Conservation (phyloP, 106 monocot species). For the Apostasia ramifera region DNA sequence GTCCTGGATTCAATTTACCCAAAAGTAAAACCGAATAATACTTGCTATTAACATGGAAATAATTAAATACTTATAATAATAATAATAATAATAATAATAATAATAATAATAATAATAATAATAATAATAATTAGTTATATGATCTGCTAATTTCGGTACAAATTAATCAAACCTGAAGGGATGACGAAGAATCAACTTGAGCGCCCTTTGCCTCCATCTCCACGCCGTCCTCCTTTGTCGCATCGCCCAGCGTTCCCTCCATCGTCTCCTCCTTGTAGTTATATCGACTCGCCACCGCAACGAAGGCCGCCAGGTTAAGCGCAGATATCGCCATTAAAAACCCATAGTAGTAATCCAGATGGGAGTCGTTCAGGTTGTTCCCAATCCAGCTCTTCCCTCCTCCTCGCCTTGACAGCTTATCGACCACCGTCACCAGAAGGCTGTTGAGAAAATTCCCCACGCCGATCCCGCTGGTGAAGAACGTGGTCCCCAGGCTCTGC, state of each 20-base stretch:
- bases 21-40: too few relatives aligned
- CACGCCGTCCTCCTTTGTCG: not conserved
- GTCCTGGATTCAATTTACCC: too few relatives aligned
- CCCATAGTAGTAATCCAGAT: conserved; percentile 63
- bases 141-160: too few relatives aligned
- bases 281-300: conserved; percentile 43
- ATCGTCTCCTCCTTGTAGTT: conserved; percentile 52
- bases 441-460: conserved; percentile 65
- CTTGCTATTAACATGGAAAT: too few relatives aligned
- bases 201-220: conserved; percentile 16
- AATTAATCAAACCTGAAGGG: too few relatives aligned
- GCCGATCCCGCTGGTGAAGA: conserved; percentile 57
- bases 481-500: conserved; percentile 71
- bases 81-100: too few relatives aligned
- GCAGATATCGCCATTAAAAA: conserved; percentile 41
- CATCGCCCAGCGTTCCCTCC: conserved; percentile 9
- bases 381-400: conserved; percentile 72
- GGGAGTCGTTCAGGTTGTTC: conserved; percentile 56
- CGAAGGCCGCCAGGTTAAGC: conserved; percentile 30
- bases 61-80: too few relatives aligned
- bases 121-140: too few relatives aligned
- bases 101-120: too few relatives aligned
- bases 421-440: conserved; percentile 49
- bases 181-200: too few relatives aligned
- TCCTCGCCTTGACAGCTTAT: conserved; percentile 21